Percentiles rank a stretch among this genome's conserved stretches.
These are phyloP conservation scores for Dactylorhiza incarnata DNA, from an alignment of 106 monocot genomes.

Conservation along the genomic window DNA sequence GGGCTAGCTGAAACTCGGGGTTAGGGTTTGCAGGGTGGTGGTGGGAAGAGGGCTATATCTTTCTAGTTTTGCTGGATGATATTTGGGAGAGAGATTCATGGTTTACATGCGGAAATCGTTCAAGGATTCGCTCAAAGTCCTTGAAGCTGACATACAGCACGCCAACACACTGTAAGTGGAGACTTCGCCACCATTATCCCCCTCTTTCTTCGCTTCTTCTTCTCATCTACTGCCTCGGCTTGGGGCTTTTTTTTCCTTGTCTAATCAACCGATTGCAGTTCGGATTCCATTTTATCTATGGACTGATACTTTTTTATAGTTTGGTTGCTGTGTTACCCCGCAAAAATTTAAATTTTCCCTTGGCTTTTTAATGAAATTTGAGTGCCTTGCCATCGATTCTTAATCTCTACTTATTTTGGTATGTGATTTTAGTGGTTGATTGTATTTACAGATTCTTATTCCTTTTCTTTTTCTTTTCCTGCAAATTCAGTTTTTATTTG, in stretches of 20 bases:
- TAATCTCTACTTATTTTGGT: background rate
- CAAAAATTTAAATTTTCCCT: background rate
- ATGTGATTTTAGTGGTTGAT: background rate
- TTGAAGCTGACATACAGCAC: slow-evolving; percentile 98
- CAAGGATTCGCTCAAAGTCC: slow-evolving; percentile 92
- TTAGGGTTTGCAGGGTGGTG: slow-evolving; percentile 14
- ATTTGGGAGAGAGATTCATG: slow-evolving; percentile 3
- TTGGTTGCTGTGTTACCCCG: background rate
- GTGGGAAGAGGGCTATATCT: slow-evolving; percentile 7
- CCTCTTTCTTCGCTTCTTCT: background rate
- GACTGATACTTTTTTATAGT: background rate
- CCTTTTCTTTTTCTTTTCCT: background rate
- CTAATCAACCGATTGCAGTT: background rate
- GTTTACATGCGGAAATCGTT: slow-evolving; percentile 84
- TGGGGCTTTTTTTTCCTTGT: background rate
- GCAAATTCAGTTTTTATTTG: background rate
- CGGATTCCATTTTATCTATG: background rate
- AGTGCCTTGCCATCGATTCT: background rate
- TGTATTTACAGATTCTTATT: background rate
- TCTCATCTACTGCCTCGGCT: background rate
- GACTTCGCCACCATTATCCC: background rate
- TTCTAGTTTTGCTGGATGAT: slow-evolving; percentile 22
- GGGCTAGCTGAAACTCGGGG: background rate
- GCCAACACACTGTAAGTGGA: slow-evolving; percentile 86
- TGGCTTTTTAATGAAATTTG: background rate